Percentiles rank a stretch among this genome's conserved stretches.
Evolutionary conservation across 371 early-diverging fungal genomes (phyloP).

Genomic region (Mucor circinelloides): DNA sequence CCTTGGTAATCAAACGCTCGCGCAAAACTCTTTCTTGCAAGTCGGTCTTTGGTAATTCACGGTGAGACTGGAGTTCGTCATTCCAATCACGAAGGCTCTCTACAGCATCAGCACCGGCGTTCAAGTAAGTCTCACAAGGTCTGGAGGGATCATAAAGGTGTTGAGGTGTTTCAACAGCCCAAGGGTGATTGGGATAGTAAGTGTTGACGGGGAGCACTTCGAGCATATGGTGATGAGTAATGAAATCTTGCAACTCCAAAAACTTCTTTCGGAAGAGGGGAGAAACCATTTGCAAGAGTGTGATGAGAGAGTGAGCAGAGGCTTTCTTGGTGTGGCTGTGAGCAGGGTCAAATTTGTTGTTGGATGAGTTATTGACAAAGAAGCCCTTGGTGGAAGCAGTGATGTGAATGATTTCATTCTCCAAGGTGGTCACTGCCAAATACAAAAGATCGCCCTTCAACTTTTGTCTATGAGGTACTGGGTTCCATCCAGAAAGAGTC

Average conservation of each 20-base stretch:
- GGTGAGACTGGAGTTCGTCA: slow-evolving; percentile 90
- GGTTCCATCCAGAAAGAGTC: slow-evolving; percentile 89
- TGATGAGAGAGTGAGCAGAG: slow-evolving; percentile 72
- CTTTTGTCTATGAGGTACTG: slow-evolving; percentile 78
- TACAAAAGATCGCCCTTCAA: slow-evolving; percentile 88
- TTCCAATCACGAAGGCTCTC: slow-evolving; percentile 94
- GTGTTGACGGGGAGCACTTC: slow-evolving; percentile 76
- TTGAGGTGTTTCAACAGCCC: slow-evolving; percentile 69
- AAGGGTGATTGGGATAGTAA: slow-evolving; percentile 76
- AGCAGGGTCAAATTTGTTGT: slow-evolving; percentile 74
- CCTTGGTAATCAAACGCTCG: slow-evolving; percentile 81
- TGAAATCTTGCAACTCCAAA: slow-evolving; percentile 65
- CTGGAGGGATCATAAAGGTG: slow-evolving; percentile 70
- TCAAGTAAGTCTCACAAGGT: slow-evolving; percentile 67
- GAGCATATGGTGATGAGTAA: slow-evolving; percentile 75
- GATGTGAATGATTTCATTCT: slow-evolving; percentile 79
- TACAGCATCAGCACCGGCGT: slow-evolving; percentile 68
- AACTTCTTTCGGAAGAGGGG: slow-evolving; percentile 74
- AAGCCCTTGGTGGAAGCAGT: slow-evolving; percentile 88
- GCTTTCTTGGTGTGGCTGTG: slow-evolving; percentile 47
- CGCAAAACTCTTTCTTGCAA: slow-evolving; percentile 87
- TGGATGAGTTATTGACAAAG: slow-evolving; percentile 82
- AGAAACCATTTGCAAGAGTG: slow-evolving; percentile 69
- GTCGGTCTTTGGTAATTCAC: slow-evolving; percentile 78
- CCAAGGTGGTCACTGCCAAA: slow-evolving; percentile 79